Conservation (phyloP, 805 yeast genomes). For the Starmerella potacharoeniae region DNA sequence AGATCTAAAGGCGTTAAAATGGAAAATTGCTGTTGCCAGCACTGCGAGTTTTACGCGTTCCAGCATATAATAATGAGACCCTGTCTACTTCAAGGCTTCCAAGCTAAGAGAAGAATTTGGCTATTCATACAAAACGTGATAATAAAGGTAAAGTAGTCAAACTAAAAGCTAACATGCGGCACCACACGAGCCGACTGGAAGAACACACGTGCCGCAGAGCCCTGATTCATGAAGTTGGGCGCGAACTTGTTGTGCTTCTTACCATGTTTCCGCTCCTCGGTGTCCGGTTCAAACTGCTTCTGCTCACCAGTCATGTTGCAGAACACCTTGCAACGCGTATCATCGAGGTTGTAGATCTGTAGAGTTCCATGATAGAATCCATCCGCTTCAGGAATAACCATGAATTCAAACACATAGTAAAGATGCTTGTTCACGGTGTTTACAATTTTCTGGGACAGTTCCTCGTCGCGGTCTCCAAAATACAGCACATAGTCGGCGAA, state of each 20-base stretch:
- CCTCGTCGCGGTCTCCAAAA: conserved; percentile 34
- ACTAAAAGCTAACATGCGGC: conserved; percentile 29
- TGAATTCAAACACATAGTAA: conserved; percentile 44
- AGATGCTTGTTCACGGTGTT: conserved; percentile 44
- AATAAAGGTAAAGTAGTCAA: neutral
- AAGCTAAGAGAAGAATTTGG: neutral
- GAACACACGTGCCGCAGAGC: conserved; percentile 57
- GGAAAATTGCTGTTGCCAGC: too few species aligned
- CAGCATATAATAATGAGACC: too few species aligned
- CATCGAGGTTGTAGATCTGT: conserved; percentile 45
- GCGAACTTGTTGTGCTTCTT: conserved; percentile 31
- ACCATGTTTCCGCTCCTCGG: conserved; percentile 42
- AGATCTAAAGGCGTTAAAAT: too few species aligned
- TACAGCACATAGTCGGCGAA: conserved; percentile 51
- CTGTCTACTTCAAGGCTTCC: neutral
- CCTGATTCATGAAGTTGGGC: conserved; percentile 50
- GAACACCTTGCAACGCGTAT: conserved; percentile 41
- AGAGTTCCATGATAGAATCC: conserved; percentile 44
- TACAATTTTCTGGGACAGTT: conserved; percentile 26
- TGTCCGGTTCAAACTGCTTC: conserved; percentile 40
- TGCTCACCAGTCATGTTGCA: conserved; percentile 44
- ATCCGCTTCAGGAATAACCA: conserved; percentile 48
- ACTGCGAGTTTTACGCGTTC: too few species aligned
- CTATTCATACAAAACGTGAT: neutral
- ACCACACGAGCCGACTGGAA: conserved; percentile 54